These are phyloP conservation scores for Rauvolfia tetraphylla DNA, from an alignment of 257 asterid genomes.

Conservation along the genomic window DNA sequence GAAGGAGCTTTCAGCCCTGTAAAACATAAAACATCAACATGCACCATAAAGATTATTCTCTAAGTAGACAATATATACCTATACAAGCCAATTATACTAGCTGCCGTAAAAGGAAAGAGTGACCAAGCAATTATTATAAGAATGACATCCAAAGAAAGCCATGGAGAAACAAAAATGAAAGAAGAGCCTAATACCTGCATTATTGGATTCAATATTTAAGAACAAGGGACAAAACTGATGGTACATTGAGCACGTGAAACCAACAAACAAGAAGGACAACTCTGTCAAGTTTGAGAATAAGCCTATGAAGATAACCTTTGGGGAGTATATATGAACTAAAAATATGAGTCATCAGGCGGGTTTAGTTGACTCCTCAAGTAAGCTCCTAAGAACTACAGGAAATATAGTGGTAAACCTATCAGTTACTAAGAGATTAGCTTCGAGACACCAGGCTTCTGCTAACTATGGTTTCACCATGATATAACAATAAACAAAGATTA, in stretches of 20 bases:
- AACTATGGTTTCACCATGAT: neutral
- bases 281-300: too few relatives aligned
- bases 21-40: neutral
- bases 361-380: neutral
- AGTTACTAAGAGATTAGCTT: neutral
- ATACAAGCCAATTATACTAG: neutral
- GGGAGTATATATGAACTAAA: neutral
- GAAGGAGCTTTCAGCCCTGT: conserved; percentile 41
- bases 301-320: too few relatives aligned
- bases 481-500: neutral
- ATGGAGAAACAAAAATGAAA: too few relatives aligned
- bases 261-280: neutral
- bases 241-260: too few relatives aligned
- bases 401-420: neutral
- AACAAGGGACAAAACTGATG: too few relatives aligned
- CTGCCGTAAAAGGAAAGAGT: too few relatives aligned
- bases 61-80: neutral
- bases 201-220: too few relatives aligned
- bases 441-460: neutral
- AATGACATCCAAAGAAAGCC: too few relatives aligned
- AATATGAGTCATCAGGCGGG: neutral
- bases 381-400: neutral
- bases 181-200: too few relatives aligned
- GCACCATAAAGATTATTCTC: neutral
- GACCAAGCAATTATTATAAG: neutral